These are phyloP conservation scores for Crithidia expoeki DNA, from an alignment of 208 protist species.

Conservation along the genomic window DNA sequence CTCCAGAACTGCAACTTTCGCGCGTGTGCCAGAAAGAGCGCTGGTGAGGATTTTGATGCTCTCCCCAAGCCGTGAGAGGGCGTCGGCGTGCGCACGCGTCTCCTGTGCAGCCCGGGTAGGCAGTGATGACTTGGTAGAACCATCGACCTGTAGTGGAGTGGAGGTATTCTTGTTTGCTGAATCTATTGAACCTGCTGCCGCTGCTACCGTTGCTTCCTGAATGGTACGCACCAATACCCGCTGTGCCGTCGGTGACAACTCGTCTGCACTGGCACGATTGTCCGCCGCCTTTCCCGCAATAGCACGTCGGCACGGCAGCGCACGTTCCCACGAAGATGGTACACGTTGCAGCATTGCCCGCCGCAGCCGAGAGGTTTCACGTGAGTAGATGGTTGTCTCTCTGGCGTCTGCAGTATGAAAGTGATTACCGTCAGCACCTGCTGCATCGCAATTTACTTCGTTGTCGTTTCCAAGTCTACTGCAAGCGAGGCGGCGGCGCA, in stretches of 20 bases:
- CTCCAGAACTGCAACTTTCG: no score
- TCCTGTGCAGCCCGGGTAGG: constrained; percentile 1
- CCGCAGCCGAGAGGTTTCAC: constrained; percentile 7
- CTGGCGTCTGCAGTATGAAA: no score
- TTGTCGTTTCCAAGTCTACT: not conserved
- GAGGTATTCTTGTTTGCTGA: not conserved
- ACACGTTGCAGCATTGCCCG: constrained; percentile 3
- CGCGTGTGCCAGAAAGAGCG: not conserved
- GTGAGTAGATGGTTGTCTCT: not conserved
- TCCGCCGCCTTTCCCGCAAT: no score
- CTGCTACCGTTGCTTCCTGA: constrained; percentile 1
- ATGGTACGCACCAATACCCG: not conserved
- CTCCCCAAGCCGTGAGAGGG: constrained; percentile 8
- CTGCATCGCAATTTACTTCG: not conserved
- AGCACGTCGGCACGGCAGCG: constrained; percentile 13
- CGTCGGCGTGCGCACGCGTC: constrained; percentile 17
- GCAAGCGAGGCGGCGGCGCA: constrained; percentile 1
- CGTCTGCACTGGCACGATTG: not conserved
- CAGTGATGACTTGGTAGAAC: not conserved
- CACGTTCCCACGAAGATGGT: constrained; percentile 49
- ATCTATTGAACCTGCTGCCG: not conserved
- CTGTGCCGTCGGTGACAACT: not conserved
- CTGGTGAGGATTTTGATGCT: constrained; percentile 15
- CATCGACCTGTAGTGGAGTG: not conserved
- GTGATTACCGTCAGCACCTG: no score